These are phyloP conservation scores for Jaapia argillacea DNA, from an alignment of 768 basidiomycete species.

Conservation along the genomic window DNA sequence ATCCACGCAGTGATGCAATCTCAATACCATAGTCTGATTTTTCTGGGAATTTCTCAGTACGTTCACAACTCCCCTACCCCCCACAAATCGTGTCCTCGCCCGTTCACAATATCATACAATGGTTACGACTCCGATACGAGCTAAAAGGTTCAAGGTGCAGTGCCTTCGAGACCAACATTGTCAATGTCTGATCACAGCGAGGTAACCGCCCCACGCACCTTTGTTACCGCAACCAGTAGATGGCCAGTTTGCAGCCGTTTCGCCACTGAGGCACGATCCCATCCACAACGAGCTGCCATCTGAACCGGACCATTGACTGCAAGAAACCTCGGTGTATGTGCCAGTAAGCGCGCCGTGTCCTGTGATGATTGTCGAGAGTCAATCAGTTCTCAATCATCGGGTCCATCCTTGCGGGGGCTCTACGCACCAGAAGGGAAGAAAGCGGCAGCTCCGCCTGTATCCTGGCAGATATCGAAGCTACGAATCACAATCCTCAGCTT, in stretches of 20 bases:
- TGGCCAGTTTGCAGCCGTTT: conserved; percentile 42
- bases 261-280: conserved; percentile 37
- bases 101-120: no score
- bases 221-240: conserved; percentile 41
- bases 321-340: conserved; percentile 43
- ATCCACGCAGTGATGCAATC: no score
- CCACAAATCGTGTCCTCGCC: no score
- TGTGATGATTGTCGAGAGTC: conserved; percentile 2
- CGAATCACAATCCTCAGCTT: background rate
- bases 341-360: conserved; percentile 44
- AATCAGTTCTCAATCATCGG: background rate
- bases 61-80: no score
- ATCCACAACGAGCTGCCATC: conserved; percentile 35
- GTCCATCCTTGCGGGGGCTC: background rate
- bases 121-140: no score
- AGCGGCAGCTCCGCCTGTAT: conserved; percentile 37
- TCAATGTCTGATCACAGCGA: no score
- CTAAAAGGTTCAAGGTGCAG: no score
- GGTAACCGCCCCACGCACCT: no score
- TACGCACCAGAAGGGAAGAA: conserved; percentile 43
- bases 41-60: no score
- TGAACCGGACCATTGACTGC: conserved; percentile 47
- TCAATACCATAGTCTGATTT: no score
- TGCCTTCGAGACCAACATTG: no score
- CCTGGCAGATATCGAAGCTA: conserved; percentile 54